Percentiles rank a stretch among this genome's conserved stretches.
Evolutionary conservation across 2,329 filamentous ascomycete species (phyloP).

Genomic region (Sporothrix sp.): DNA sequence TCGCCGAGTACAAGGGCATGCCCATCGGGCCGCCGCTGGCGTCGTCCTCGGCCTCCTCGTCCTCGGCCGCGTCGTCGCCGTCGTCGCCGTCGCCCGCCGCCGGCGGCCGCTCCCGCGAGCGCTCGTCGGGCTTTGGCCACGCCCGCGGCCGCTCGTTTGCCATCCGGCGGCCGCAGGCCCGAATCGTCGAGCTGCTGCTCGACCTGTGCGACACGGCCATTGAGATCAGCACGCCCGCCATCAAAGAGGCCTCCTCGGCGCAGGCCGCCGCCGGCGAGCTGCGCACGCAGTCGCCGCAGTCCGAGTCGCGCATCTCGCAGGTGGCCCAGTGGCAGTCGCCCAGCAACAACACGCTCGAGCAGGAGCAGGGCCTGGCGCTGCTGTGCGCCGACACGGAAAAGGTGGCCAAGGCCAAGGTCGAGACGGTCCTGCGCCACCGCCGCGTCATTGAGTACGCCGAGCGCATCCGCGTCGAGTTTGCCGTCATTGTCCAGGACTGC

Average conservation of each 20-base stretch:
- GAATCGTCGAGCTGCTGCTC: constrained; percentile 88
- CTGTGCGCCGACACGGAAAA: constrained; percentile 86
- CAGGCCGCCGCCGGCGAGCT: constrained; percentile 62
- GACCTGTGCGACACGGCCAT: constrained; percentile 93
- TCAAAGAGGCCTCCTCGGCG: constrained; percentile 65
- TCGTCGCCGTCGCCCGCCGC: constrained; percentile 57
- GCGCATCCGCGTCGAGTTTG: constrained; percentile 87
- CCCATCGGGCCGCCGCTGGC: constrained; percentile 69
- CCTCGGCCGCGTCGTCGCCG: constrained; percentile 38
- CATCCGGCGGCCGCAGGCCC: constrained; percentile 74
- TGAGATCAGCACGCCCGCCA: constrained; percentile 86
- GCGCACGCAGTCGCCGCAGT: constrained; percentile 88
- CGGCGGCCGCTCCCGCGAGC: constrained; percentile 61
- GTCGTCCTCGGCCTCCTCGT: constrained; percentile 43
- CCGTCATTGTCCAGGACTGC: constrained; percentile 86
- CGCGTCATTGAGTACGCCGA: constrained; percentile 94
- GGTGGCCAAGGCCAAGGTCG: constrained; percentile 78
- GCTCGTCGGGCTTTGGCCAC: constrained; percentile 65
- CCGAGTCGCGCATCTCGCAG: constrained; percentile 87
- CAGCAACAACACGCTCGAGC: constrained; percentile 79
- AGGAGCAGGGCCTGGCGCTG: constrained; percentile 79
- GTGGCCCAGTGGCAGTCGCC: constrained; percentile 96
- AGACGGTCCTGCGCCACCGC: constrained; percentile 83
- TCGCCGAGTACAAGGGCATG: constrained; percentile 79
- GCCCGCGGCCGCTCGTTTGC: constrained; percentile 79